A percentile compares a stretch with the other conserved stretches of the same genome.
Evolutionary conservation across 805 yeast species (phyloP).

Genomic region (Teunomyces tritomae): DNA sequence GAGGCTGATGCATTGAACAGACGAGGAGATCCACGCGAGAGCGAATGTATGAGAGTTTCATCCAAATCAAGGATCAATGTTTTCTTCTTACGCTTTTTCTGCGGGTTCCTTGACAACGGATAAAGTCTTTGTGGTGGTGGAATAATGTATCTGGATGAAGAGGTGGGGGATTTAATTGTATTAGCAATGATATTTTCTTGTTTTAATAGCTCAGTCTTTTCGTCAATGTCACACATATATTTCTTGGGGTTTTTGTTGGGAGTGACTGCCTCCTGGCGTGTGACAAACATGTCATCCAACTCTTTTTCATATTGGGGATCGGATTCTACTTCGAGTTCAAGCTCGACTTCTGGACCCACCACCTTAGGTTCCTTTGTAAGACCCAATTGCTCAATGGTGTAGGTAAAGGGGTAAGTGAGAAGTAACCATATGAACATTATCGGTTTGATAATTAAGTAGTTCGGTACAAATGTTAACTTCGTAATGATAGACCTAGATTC

Average conservation of each 20-base stretch:
- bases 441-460: constrained; percentile 52
- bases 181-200: constrained; percentile 42
- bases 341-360: background rate
- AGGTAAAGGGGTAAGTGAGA: constrained; percentile 54
- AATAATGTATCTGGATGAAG: constrained; percentile 40
- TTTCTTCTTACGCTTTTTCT: constrained; percentile 44
- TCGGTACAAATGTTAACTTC: constrained; percentile 43
- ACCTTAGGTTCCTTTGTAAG: constrained; percentile 6
- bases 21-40: constrained; percentile 62
- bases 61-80: constrained; percentile 86
- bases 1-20: constrained; percentile 32
- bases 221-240: constrained; percentile 15
- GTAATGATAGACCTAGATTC: background rate
- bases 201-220: constrained; percentile 37
- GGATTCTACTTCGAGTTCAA: background rate
- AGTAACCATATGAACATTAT: constrained; percentile 46
- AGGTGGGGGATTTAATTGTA: constrained; percentile 40
- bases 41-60: constrained; percentile 91
- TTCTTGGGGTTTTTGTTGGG: background rate
- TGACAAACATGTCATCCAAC: constrained; percentile 1
- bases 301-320: background rate
- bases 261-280: background rate
- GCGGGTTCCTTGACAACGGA: constrained; percentile 42
- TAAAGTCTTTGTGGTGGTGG: constrained; percentile 46
- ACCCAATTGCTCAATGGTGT: constrained; percentile 29